phyloP scores from a whole-genome alignment of 1,284 basidiomycete species.

The Boletus sp. region DNA sequence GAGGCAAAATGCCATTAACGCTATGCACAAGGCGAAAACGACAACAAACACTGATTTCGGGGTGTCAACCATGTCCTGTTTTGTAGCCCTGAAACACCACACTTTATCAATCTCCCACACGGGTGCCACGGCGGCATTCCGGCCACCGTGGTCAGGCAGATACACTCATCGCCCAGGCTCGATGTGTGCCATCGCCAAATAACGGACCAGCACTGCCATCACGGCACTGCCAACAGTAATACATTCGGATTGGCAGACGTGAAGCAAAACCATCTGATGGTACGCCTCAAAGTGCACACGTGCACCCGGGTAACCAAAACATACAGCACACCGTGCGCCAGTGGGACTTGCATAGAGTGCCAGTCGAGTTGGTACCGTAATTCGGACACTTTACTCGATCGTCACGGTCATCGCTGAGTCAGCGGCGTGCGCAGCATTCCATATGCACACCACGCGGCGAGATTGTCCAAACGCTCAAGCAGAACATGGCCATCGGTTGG shows the following conservation, averaged over 20 bases:
- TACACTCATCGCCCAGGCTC: background rate
- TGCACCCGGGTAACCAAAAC: background rate
- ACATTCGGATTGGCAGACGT: background rate
- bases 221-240: no score
- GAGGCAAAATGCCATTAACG: background rate
- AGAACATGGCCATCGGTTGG: background rate
- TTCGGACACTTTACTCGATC: background rate
- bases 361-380: background rate
- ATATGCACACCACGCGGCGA: slow-evolving; percentile 1
- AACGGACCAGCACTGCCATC: no score
- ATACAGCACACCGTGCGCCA: no score
- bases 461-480: background rate
- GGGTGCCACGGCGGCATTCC: background rate
- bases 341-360: background rate
- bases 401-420: slow-evolving; percentile 3
- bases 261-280: background rate
- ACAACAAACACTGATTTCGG: background rate
- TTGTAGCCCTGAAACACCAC: slow-evolving; percentile 23
- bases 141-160: slow-evolving; percentile 12
- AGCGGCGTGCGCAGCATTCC: slow-evolving; percentile 1
- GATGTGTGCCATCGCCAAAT: background rate
- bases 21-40: background rate
- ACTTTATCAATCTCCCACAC: slow-evolving; percentile 7
- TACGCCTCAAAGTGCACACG: background rate
- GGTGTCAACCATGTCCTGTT: slow-evolving; percentile 7